Conservation (phyloP, 108 stramenopile genomes). For the Nannochloropsis salina region DNA sequence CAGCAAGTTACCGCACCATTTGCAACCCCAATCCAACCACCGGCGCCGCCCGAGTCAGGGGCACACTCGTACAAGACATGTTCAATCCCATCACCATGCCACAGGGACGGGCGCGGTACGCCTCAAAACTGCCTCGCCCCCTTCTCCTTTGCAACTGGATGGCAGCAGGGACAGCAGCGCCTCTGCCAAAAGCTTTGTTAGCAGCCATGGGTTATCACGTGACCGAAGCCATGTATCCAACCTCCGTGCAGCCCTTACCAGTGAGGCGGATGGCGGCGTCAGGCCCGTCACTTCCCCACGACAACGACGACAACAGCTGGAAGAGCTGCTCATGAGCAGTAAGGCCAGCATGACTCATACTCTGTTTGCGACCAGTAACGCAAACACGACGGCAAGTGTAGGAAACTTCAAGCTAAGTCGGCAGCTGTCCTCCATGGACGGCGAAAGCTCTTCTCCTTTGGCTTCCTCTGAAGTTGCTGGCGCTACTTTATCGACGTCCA, state of each 20-base stretch:
- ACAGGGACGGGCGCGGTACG: background rate
- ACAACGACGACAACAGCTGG: background rate
- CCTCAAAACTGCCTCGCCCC: background rate
- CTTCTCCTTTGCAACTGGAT: background rate
- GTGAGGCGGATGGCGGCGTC: background rate
- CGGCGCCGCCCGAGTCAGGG: background rate
- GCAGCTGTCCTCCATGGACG: conserved; percentile 1
- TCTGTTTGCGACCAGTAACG: too few species aligned
- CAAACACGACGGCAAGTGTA: background rate
- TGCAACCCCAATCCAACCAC: background rate
- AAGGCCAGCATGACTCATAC: background rate
- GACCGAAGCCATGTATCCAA: too few species aligned
- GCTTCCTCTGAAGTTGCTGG: background rate
- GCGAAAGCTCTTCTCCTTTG: background rate
- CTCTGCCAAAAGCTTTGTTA: too few species aligned
- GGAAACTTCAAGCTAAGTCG: background rate
- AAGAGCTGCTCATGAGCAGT: conserved; percentile 3
- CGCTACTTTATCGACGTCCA: too few species aligned
- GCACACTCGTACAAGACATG: background rate
- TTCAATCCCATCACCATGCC: background rate
- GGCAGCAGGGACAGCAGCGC: background rate
- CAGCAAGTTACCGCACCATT: background rate
- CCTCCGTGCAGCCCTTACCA: too few species aligned
- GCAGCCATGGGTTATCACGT: too few species aligned
- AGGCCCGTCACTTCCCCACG: background rate